Percentiles rank a stretch among this genome's conserved stretches.
Conservation (phyloP, 2,329 filamentous ascomycete species). For the Colletotrichum salicis region DNA sequence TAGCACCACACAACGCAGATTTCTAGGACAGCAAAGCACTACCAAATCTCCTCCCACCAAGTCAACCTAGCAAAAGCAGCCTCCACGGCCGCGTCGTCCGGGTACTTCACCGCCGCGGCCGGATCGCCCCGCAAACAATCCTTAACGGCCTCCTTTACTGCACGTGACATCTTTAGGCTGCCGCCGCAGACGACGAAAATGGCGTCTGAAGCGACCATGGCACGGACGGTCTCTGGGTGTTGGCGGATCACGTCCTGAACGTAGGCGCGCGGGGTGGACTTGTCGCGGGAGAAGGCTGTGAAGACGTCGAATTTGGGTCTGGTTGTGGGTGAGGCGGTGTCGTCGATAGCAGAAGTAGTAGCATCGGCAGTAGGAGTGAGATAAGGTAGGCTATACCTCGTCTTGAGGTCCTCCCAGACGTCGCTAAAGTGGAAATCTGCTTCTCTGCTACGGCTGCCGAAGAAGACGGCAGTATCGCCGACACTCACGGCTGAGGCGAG, state of each 20-base stretch:
- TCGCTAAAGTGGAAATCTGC: slow-evolving; percentile 85
- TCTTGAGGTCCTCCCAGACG: slow-evolving; percentile 70
- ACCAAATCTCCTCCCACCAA: slow-evolving; percentile 72
- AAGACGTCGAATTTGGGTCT: slow-evolving; percentile 41
- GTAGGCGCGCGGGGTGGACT: slow-evolving; percentile 59
- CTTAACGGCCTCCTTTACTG: slow-evolving; percentile 62
- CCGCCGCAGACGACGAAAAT: slow-evolving; percentile 67
- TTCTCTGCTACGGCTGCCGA: slow-evolving; percentile 79
- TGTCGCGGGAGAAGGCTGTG: slow-evolving; percentile 62
- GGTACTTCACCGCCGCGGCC: slow-evolving; percentile 38
- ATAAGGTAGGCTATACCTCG: background rate
- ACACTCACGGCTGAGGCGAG: slow-evolving; percentile 26
- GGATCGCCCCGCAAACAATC: slow-evolving; percentile 56
- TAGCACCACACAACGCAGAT: background rate
- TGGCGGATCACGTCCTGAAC: slow-evolving; percentile 65
- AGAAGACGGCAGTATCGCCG: slow-evolving; percentile 72
- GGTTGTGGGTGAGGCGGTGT: slow-evolving; percentile 39
- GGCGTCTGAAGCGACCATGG: slow-evolving; percentile 51
- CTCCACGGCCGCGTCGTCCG: slow-evolving; percentile 51
- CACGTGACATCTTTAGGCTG: slow-evolving; percentile 67
- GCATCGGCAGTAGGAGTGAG: slow-evolving; percentile 14
- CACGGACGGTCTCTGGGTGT: slow-evolving; percentile 50
- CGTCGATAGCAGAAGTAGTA: background rate
- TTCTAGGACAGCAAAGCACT: background rate
- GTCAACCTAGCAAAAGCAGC: slow-evolving; percentile 48